These are phyloP conservation scores for Dendrothele bispora DNA, from an alignment of 768 basidiomycete genomes.

Conservation along the genomic window DNA sequence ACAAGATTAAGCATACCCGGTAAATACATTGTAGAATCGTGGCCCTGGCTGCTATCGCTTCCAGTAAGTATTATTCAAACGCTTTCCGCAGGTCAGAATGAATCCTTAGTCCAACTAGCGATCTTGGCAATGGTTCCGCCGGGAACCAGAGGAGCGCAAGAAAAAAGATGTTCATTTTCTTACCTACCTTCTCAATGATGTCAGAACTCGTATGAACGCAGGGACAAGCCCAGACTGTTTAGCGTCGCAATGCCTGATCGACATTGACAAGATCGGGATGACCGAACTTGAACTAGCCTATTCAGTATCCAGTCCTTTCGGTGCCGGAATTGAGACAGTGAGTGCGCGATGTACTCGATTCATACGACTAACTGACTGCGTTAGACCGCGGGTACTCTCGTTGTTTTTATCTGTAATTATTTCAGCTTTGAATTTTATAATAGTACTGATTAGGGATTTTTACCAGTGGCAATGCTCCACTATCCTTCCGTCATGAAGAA, in stretches of 20 bases:
- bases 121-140: constrained; percentile 44
- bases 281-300: constrained; percentile 44
- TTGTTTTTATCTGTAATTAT: constrained; percentile 31
- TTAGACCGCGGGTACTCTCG: constrained; percentile 31
- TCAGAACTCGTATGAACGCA: constrained; percentile 38
- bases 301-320: constrained; percentile 43
- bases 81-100: constrained; percentile 9
- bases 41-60: constrained; percentile 46
- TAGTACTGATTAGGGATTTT: background rate
- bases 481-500: constrained; percentile 37
- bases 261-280: constrained; percentile 37
- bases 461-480: constrained; percentile 37
- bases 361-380: background rate
- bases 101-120: constrained; percentile 18
- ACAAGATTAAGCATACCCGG: constrained; percentile 38
- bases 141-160: constrained; percentile 35
- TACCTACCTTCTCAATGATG: constrained; percentile 39
- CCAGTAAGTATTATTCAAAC: constrained; percentile 28
- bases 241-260: constrained; percentile 34
- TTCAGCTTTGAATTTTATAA: constrained; percentile 9
- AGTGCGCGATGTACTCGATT: constrained; percentile 8
- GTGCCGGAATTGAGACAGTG: constrained; percentile 47
- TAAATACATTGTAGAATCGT: constrained; percentile 48
- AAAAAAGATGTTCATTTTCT: constrained; percentile 38
- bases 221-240: constrained; percentile 41